Evolutionary conservation across 345 rosid species (phyloP), one percentile per base, ranked within the genome.

Genomic region (Clausena lansium): DNA sequence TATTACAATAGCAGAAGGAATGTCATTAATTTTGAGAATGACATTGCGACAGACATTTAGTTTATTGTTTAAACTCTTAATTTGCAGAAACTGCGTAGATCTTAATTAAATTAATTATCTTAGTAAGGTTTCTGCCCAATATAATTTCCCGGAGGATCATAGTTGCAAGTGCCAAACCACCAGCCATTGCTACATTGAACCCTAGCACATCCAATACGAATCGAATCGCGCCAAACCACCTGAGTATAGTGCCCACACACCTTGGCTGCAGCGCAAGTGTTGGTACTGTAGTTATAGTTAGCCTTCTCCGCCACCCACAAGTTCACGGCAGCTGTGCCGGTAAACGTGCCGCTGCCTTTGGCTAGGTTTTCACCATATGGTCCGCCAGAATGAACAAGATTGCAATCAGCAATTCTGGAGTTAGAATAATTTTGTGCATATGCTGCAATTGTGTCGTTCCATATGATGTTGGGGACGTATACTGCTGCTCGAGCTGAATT

Each of bases 341-440:
- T 50, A 68, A 84, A 77, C 70, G 28, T 68, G n/a, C 64, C 79
- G 30, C 81, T 77, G 32, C 85, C 75, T 81, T 80, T 73, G 9
- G 85, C 84, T 25, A 85, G 39, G 77, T 81, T 84, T 78, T 85
- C 87, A 17, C 86, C 88, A 20, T 78, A 85, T 0, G 85, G 83
- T 24, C 83, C 85, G 13, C 61, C 33, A 9, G 86, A 84, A 75
- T 85, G 87, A 41, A 83, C 85, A 61, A 83, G 72, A 2, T 33
- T 61, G 82, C 91, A 86, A 25, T 79, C 84, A 7, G 69, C 64
- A 3, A 22, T 76, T 10, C 76, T 78, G 28, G 69, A 71, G 32
- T 68, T 77, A 5, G 83, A 84, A 17, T 83, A 83, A 9, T 61
- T 11, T 7, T 59, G 67, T 10, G 86, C 81, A 7, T 64, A 64